phyloP scores from a whole-genome alignment of 352 stramenopile genomes.

The Phytophthora foliorum region DNA sequence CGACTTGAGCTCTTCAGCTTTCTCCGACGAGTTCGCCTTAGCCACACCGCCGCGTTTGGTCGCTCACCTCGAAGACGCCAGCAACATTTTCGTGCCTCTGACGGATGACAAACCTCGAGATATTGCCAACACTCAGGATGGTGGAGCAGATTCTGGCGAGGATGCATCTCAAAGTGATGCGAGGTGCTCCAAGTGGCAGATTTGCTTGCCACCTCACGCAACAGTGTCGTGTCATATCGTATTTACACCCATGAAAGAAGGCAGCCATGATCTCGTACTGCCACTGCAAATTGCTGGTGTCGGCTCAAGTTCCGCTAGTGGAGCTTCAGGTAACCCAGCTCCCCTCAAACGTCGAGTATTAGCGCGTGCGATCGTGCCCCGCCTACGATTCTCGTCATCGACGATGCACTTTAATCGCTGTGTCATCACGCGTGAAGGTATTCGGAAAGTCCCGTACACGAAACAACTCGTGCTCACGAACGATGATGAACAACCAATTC shows the following conservation, averaged over 20 bases:
- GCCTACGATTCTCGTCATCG: constrained; percentile 76
- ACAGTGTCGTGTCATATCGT: constrained; percentile 81
- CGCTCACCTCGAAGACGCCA: constrained; percentile 75
- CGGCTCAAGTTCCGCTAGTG: constrained; percentile 3
- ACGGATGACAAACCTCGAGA: constrained; percentile 22
- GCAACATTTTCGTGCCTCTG: constrained; percentile 82
- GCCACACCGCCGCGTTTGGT: constrained; percentile 59
- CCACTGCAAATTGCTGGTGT: constrained; percentile 84
- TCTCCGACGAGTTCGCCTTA: constrained; percentile 77
- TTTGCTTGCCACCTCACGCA: constrained; percentile 72
- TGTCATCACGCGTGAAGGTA: constrained; percentile 88
- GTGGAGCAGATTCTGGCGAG: background rate
- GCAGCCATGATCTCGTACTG: constrained; percentile 65
- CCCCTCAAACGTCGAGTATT: constrained; percentile 57
- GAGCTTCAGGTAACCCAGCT: constrained; percentile 28
- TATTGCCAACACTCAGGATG: constrained; percentile 7
- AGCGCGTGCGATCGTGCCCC: constrained; percentile 64
- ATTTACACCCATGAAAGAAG: constrained; percentile 66
- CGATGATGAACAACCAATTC: constrained; percentile 59
- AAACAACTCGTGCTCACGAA: constrained; percentile 86
- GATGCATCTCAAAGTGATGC: constrained; percentile 23
- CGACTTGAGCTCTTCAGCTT: constrained; percentile 55
- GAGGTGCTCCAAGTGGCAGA: constrained; percentile 69
- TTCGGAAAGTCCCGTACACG: constrained; percentile 90
- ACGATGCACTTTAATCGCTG: constrained; percentile 86